Evolutionary conservation across 2,329 filamentous ascomycete species (phyloP).

Genomic region (Colletotrichum australisinense): DNA sequence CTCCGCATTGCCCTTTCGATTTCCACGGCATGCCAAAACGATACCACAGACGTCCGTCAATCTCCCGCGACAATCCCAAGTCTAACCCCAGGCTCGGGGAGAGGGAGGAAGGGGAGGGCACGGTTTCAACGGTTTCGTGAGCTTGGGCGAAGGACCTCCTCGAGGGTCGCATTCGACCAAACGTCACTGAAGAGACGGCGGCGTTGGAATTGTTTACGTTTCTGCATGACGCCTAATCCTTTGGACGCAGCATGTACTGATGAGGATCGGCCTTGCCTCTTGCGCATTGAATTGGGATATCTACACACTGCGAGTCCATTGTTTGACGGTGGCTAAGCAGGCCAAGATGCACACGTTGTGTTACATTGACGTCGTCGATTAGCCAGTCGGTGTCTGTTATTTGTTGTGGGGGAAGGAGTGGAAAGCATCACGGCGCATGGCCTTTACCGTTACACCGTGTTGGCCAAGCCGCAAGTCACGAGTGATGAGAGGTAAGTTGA

Average conservation of each 20-base stretch:
- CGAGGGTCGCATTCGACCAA: conserved; percentile 16
- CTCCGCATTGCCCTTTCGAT: conserved; percentile 18
- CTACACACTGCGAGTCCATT: neutral
- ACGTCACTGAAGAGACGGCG: too few relatives aligned
- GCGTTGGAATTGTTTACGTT: neutral
- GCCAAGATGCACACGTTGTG: neutral
- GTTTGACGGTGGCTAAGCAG: neutral
- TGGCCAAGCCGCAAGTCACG: neutral
- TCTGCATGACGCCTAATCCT: conserved; percentile 9
- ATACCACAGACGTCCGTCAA: conserved; percentile 26
- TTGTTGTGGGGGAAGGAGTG: neutral
- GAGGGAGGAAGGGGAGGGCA: conserved; percentile 1
- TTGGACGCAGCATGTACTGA: neutral
- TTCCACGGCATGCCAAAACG: conserved; percentile 22
- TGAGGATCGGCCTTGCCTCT: neutral
- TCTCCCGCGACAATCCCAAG: conserved; percentile 25
- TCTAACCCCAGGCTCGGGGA: neutral
- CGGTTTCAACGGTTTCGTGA: conserved; percentile 33
- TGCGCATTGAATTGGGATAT: conserved; percentile 9
- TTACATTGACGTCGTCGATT: neutral
- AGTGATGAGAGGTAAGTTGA: neutral
- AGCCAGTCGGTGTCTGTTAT: neutral
- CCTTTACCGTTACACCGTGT: neutral
- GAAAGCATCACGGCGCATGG: neutral
- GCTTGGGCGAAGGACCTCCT: conserved; percentile 8